Evolutionary conservation across 352 stramenopile species (phyloP).

Genomic region (Pilasporangium apinafurcum): DNA sequence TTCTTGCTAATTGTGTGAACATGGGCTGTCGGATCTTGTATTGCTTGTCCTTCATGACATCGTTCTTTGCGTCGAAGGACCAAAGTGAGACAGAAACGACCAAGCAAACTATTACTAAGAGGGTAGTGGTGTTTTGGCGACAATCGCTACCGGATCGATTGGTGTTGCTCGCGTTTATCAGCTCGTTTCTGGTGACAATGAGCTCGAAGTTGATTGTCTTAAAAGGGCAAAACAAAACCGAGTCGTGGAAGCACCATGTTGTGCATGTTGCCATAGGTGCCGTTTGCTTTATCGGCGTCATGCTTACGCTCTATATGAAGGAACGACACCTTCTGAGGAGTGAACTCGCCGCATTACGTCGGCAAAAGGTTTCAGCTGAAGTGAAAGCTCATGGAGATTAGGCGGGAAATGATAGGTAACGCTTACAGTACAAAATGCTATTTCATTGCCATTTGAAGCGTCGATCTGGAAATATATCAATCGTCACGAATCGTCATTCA

Average conservation of each 20-base stretch:
- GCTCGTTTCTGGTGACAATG: constrained; percentile 28
- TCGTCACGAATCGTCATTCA: too few species aligned
- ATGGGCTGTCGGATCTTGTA: constrained; percentile 83
- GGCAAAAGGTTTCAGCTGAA: constrained; percentile 3
- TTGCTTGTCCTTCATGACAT: constrained; percentile 64
- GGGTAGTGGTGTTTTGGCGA: constrained; percentile 40
- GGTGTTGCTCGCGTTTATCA: constrained; percentile 38
- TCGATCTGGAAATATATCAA: too few species aligned
- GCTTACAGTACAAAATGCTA: neutral
- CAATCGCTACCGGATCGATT: constrained; percentile 38
- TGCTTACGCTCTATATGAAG: constrained; percentile 34
- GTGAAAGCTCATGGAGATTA: constrained; percentile 16
- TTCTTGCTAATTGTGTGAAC: constrained; percentile 85
- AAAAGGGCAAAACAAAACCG: neutral
- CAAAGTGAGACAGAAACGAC: constrained; percentile 2
- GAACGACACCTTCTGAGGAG: constrained; percentile 32
- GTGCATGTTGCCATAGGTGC: constrained; percentile 39
- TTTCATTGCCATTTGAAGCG: constrained; percentile 1
- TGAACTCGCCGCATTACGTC: constrained; percentile 23
- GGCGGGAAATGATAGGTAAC: constrained; percentile 2
- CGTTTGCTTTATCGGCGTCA: constrained; percentile 32
- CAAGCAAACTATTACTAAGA: too few species aligned
- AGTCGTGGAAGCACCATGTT: constrained; percentile 25
- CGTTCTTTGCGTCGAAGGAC: constrained; percentile 29
- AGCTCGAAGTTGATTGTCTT: constrained; percentile 39